Evolutionary conservation across 2,329 filamentous ascomycete genomes (phyloP).

Genomic region (Alternaria longipes): DNA sequence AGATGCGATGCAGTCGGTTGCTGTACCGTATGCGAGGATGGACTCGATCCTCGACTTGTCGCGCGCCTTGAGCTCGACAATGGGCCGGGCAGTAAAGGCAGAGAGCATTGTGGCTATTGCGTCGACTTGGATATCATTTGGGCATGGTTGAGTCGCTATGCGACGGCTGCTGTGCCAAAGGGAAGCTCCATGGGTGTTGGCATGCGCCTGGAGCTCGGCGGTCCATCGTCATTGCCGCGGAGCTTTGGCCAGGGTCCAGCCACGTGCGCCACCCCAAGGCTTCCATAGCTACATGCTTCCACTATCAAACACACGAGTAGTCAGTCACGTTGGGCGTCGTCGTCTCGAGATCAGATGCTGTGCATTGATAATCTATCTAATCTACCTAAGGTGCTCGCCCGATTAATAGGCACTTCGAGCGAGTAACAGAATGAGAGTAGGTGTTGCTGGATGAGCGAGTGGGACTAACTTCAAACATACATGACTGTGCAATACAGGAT

Average conservation of each 20-base stretch:
- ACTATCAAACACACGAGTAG: not conserved
- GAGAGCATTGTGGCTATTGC: slow-evolving; percentile 75
- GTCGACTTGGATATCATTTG: slow-evolving; percentile 22
- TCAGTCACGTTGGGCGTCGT: not conserved
- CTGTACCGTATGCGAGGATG: slow-evolving; percentile 84
- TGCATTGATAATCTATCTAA: slow-evolving; percentile 22
- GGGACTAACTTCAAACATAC: slow-evolving; percentile 13
- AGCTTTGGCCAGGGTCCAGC: slow-evolving; percentile 24
- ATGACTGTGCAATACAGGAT: slow-evolving; percentile 17
- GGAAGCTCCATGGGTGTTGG: slow-evolving; percentile 32
- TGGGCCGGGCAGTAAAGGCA: slow-evolving; percentile 93
- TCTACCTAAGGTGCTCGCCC: slow-evolving; percentile 23
- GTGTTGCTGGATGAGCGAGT: slow-evolving; percentile 27
- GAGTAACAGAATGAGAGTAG: slow-evolving; percentile 23
- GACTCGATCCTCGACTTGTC: slow-evolving; percentile 98
- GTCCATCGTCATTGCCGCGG: slow-evolving; percentile 39
- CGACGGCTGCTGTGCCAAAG: slow-evolving; percentile 25
- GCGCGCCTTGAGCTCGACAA: slow-evolving; percentile 94
- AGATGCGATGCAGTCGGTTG: slow-evolving; percentile 4
- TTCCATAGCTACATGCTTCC: not conserved
- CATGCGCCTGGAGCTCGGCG: slow-evolving; percentile 20
- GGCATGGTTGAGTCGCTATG: slow-evolving; percentile 25
- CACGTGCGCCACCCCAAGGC: slow-evolving; percentile 23
- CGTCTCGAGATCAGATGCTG: slow-evolving; percentile 6
- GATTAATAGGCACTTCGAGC: slow-evolving; percentile 20